phyloP scores from a whole-genome alignment of 2,329 filamentous ascomycete genomes.

The Colletotrichum aenigma region DNA sequence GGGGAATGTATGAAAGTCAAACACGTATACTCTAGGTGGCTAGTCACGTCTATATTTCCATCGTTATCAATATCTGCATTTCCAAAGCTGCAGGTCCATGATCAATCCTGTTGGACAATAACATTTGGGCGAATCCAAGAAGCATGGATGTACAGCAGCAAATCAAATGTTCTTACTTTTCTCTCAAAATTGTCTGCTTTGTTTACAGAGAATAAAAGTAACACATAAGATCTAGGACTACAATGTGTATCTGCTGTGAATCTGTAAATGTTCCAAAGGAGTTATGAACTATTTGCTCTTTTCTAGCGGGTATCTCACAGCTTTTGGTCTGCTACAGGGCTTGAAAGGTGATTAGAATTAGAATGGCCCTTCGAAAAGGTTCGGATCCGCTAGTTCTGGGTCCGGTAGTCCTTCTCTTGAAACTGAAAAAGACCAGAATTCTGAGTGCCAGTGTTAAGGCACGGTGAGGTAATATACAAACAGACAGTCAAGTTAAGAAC shows the following conservation, averaged over 20 bases:
- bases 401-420: neutral
- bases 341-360: neutral
- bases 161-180: neutral
- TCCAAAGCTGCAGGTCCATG: neutral
- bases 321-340: neutral
- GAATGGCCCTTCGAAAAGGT: neutral
- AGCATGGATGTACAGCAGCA: neutral
- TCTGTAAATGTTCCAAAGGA: neutral
- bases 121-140: neutral
- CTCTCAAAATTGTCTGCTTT: neutral
- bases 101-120: neutral
- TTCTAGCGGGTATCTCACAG: neutral
- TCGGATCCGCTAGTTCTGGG: neutral
- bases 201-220: neutral
- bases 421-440: neutral
- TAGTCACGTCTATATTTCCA: neutral
- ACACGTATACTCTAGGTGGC: neutral
- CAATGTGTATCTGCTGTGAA: neutral
- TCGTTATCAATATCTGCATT: neutral
- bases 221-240: neutral
- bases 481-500: neutral
- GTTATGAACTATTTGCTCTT: neutral
- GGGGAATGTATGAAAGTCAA: neutral
- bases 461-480: neutral
- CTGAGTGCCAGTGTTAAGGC: neutral